A percentile compares a stretch with the other conserved stretches of the same genome.
phyloP scores from a whole-genome alignment of 2,329 filamentous ascomycete species.

The Leptosphaerulina australis region DNA sequence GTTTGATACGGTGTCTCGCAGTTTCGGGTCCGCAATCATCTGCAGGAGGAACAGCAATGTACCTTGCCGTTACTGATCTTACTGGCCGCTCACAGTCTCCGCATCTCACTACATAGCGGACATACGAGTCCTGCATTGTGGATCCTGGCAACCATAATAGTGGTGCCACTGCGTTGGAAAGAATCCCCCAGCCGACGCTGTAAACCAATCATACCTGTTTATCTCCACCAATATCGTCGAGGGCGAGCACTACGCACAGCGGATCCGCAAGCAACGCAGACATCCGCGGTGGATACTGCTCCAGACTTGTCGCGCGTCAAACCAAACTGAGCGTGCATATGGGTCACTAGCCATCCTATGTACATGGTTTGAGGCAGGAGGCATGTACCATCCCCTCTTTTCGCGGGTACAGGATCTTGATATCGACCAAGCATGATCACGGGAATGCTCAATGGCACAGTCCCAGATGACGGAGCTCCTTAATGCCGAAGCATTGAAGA shows the following conservation, averaged over 20 bases:
- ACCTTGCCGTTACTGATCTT: slow-evolving; percentile 16
- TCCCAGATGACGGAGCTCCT: slow-evolving; percentile 32
- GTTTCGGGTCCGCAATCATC: slow-evolving; percentile 36
- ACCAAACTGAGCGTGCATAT: slow-evolving; percentile 19
- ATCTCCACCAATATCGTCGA: slow-evolving; percentile 16
- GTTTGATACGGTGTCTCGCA: slow-evolving; percentile 13
- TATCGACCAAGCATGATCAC: slow-evolving; percentile 22
- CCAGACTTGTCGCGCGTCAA: slow-evolving; percentile 14
- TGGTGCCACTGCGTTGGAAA: slow-evolving; percentile 29
- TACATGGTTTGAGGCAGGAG: slow-evolving; percentile 20
- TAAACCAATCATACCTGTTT: slow-evolving; percentile 33
- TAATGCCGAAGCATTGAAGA: slow-evolving; percentile 29
- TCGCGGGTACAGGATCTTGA: slow-evolving; percentile 27
- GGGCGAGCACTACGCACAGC: slow-evolving; percentile 20
- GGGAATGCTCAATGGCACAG: slow-evolving; percentile 20
- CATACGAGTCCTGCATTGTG: slow-evolving; percentile 26
- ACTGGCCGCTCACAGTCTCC: slow-evolving; percentile 31
- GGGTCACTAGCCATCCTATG: slow-evolving; percentile 15
- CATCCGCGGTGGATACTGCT: slow-evolving; percentile 12
- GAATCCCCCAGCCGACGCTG: slow-evolving; percentile 17
- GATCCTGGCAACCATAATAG: slow-evolving; percentile 29
- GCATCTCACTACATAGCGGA: slow-evolving; percentile 26
- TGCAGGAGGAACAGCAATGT: slow-evolving; percentile 22
- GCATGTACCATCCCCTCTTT: slow-evolving; percentile 34
- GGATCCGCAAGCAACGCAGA: slow-evolving; percentile 40